Evolutionary conservation across 1,284 basidiomycete species (phyloP), one percentile per base, ranked within the genome.

Genomic region (Erythrobasidium hasegawianum): DNA sequence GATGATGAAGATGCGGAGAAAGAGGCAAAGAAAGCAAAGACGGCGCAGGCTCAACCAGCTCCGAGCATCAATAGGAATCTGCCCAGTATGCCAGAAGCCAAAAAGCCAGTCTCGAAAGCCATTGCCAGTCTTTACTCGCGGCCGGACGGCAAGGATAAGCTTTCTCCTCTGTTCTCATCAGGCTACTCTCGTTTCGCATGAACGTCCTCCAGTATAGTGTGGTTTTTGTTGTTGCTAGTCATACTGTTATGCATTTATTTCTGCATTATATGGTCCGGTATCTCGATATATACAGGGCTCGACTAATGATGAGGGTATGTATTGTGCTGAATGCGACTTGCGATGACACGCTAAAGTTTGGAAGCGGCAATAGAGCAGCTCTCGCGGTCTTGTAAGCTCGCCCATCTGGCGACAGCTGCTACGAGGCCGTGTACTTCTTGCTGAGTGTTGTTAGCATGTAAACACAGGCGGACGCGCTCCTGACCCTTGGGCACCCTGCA

Each of bases 391-490:
- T 56, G 33, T 16, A 33, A 13, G 1, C 55, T 20, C 10, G 81
- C 81, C 85, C 86, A 87, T n/a, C 75, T 75, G 0, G 83, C 71
- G 50, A 84, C 77, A 0, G 80, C 83, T 1, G 75, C 67, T 0
- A 84, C 81, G 18, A 90, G 77, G 24, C 75, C 74, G 50, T 85
- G 82, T 0, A 93, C 81, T 43, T 94, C 85, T 57, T 80, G 80
- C 26, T 71, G 73, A 29, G 85, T 85, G 70, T 92, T 90, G 1
- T 81, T 83, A 0, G 89, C 84, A 75, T 92, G 90, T 41, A 94
- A 75, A 77, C 91, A 95, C 20, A 94, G 83, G 0, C 91, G 79
- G 3, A 94, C 85, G n/a, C 90, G 83, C 59, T 91, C 87, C 62
- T 83, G 82, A 10, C 88, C 90, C 68, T 85, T 86, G 0, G 90